Evolutionary conservation across 1,284 basidiomycete species (phyloP).

Genomic region (Ganoderma sp.): DNA sequence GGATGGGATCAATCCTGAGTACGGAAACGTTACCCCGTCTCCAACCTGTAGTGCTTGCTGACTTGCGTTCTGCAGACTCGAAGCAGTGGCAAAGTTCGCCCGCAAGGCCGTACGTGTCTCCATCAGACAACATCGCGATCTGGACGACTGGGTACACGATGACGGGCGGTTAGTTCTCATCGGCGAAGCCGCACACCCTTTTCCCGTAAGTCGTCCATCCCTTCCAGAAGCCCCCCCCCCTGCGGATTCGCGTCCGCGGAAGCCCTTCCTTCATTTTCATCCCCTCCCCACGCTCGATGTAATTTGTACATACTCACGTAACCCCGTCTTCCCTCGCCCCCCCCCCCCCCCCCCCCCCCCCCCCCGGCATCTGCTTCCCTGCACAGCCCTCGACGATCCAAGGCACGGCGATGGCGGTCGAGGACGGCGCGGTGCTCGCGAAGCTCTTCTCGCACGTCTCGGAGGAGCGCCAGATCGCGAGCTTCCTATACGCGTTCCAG

Average conservation of each 20-base stretch:
- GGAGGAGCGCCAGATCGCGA: constrained; percentile 54
- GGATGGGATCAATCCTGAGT: constrained; percentile 14
- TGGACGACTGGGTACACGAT: constrained; percentile 40
- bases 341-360: too few species aligned
- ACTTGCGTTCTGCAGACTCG: constrained; percentile 9
- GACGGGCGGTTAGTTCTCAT: constrained; percentile 35
- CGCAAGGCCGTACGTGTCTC: constrained; percentile 24
- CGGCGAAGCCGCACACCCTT: constrained; percentile 55
- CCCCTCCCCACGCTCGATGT: background rate
- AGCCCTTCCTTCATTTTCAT: background rate
- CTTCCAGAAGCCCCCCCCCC: background rate
- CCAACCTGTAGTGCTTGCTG: background rate
- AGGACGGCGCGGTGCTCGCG: constrained; percentile 64
- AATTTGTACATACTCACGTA: background rate
- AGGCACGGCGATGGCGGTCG: constrained; percentile 49
- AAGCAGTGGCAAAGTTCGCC: constrained; percentile 46
- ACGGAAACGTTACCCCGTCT: background rate
- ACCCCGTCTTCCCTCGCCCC: constrained; percentile 36
- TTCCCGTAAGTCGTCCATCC: constrained; percentile 49
- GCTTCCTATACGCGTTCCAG: constrained; percentile 59
- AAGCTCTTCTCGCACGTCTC: constrained; percentile 62
- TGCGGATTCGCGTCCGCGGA: background rate
- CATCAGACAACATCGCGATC: constrained; percentile 32
- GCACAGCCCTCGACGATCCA: constrained; percentile 43
- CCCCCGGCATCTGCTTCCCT: constrained; percentile 8